A percentile compares a stretch with the other conserved stretches of the same genome.
phyloP scores from a whole-genome alignment of 352 stramenopile species.

The Phytopythium delawarense region DNA sequence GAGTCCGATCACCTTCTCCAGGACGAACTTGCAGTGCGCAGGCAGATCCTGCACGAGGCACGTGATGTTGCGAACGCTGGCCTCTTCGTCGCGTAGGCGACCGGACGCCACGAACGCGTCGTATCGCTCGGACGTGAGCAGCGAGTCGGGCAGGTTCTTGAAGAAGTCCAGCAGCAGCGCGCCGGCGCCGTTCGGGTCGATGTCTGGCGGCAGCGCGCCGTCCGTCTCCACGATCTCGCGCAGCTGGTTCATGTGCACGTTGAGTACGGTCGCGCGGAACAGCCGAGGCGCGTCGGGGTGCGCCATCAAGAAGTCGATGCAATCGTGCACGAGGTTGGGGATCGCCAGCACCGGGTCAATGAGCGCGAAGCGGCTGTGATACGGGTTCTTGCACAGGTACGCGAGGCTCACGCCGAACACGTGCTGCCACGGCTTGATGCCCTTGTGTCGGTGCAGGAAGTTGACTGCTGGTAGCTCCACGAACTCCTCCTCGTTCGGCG shows the following conservation, averaged over 20 bases:
- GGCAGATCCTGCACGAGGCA: conserved; percentile 78
- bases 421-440: conserved; percentile 81
- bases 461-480: conserved; percentile 45
- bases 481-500: conserved; percentile 24
- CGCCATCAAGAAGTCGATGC: conserved; percentile 60
- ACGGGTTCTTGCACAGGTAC: conserved; percentile 77
- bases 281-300: conserved; percentile 61
- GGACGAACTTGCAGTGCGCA: conserved; percentile 57
- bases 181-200: conserved; percentile 60
- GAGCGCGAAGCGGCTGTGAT: conserved; percentile 72
- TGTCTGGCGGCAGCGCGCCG: conserved; percentile 46
- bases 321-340: conserved; percentile 77
- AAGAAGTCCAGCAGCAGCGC: conserved; percentile 78
- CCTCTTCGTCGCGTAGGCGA: conserved; percentile 64
- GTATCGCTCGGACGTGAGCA: conserved; percentile 77
- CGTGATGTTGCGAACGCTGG: conserved; percentile 72
- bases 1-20: conserved; percentile 65
- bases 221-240: conserved; percentile 73
- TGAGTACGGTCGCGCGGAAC: conserved; percentile 77
- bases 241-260: conserved; percentile 63
- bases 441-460: conserved; percentile 70
- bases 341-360: conserved; percentile 72
- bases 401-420: conserved; percentile 72
- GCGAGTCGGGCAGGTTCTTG: conserved; percentile 66
- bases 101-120: conserved; percentile 76